Evolutionary conservation across 345 rosid species (phyloP).

Genomic region (Reutealis trisperma): DNA sequence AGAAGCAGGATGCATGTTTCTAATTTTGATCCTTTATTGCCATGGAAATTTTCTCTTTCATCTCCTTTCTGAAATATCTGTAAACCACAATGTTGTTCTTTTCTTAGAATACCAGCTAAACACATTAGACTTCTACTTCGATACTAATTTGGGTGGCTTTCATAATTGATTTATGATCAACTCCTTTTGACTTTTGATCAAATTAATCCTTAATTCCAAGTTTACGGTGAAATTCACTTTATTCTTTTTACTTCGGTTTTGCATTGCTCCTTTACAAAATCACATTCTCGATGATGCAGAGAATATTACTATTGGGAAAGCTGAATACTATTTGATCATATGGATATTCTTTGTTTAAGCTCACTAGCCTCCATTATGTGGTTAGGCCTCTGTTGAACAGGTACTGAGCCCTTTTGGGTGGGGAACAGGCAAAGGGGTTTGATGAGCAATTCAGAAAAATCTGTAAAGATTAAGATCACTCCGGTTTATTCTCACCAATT

Average conservation of each 20-base stretch:
- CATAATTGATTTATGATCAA: background rate
- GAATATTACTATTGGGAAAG: background rate
- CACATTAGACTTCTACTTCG: background rate
- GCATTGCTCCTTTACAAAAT: background rate
- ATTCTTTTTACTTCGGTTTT: background rate
- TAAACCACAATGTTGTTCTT: background rate
- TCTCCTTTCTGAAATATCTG: no score
- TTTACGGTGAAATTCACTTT: background rate
- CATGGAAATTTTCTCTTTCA: background rate
- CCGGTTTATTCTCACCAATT: constrained; percentile 14
- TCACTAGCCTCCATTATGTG: background rate
- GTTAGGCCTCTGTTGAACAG: constrained; percentile 40
- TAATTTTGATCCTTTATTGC: background rate
- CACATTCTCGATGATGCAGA: background rate
- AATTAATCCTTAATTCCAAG: background rate
- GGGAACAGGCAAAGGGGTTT: constrained; percentile 43
- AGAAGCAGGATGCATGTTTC: background rate
- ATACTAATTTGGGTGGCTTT: background rate
- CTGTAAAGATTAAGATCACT: constrained; percentile 44
- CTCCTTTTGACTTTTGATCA: background rate
- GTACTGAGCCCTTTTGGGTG: constrained; percentile 73
- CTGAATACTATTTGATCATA: background rate
- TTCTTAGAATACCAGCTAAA: background rate
- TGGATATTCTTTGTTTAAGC: background rate
- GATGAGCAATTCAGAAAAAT: constrained; percentile 44